Evolutionary conservation across 2,329 filamentous ascomycete species (phyloP), one percentile per base, ranked within the genome.

Genomic region (Sclerotinia nivalis): DNA sequence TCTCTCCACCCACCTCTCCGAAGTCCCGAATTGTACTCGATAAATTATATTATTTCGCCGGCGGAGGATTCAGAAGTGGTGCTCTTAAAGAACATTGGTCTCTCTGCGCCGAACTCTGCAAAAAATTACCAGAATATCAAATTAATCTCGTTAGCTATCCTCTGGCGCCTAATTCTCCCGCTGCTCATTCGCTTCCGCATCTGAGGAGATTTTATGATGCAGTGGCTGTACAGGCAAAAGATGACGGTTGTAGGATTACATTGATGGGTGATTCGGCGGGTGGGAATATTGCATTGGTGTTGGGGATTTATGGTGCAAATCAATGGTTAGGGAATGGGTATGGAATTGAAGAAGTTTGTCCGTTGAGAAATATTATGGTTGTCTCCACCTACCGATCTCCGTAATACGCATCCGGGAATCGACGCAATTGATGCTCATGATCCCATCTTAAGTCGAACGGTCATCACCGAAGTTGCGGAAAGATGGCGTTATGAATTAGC

Each of bases 351-450:
- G 50, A 12, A 5, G 43, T 15, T 4, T 73, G 71, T 62, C 68
- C 67, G 7, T 54, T 74, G 2, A 50, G 71, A 56, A 70, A 69
- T 22, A 60, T 75, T 12, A 62, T 75, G 50, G 71, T 71, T 74
- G 52, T 75, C 62, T 54, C 70, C 73, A 15, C 61, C 74, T 0
- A 72, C 69, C 4, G 73, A 75, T 43, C 22, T 73, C 18, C 70
- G 73, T 15, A 74, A 75, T 37, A 43, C 69, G 28, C 72, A 73
- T 45, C 72, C 72, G 1, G 69, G 72, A 9, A 76, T 75, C 40
- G 73, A 73, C 28, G 43, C 31, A 2, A 58, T 73, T 13, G 66
- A 70, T 18, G 45, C 34, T 15, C 60, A 72, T 7, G 73, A 75
- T 69, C 71, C 73, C 0, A 56, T 75, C 0, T 64, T 74, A 6